Evolutionary conservation across 768 basidiomycete species (phyloP).

Genomic region (Russula griseocarnosa): DNA sequence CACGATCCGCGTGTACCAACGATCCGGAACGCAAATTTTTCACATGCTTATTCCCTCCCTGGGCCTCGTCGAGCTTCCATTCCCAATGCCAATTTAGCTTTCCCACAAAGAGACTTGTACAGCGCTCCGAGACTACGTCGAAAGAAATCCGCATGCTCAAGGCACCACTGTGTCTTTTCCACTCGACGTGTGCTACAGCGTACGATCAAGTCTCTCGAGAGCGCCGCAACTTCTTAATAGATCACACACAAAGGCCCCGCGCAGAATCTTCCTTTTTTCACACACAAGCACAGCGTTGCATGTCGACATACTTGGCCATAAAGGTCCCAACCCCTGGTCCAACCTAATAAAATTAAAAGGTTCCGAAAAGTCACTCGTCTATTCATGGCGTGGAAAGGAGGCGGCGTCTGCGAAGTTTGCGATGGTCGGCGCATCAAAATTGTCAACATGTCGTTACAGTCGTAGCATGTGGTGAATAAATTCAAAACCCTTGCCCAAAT

Average conservation of each 20-base stretch:
- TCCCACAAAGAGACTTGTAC: not conserved
- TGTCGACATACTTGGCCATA: not conserved
- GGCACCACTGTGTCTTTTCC: not conserved
- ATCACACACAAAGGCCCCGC: not conserved
- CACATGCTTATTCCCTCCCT: not conserved
- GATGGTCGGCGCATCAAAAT: not conserved
- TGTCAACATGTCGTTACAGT: slow-evolving; percentile 17
- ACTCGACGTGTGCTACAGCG: not conserved
- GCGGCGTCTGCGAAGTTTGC: not conserved
- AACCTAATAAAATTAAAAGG: slow-evolving; percentile 13
- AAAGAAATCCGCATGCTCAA: not conserved
- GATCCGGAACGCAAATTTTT: not conserved
- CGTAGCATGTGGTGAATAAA: not conserved
- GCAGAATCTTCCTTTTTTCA: slow-evolving; percentile 5
- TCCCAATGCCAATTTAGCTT: not conserved
- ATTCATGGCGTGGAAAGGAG: slow-evolving; percentile 10
- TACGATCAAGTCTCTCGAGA: not conserved
- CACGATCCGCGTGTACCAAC: not conserved
- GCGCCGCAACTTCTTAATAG: slow-evolving; percentile 1
- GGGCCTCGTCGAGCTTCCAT: not conserved
- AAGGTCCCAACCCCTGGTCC: not conserved
- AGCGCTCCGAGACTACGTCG: not conserved
- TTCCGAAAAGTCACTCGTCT: not conserved
- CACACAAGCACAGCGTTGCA: not conserved
- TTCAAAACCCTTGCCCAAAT: not conserved